Conservation (phyloP, 2,329 filamentous ascomycete species). For the Fusarium pseudoanthophilum region DNA sequence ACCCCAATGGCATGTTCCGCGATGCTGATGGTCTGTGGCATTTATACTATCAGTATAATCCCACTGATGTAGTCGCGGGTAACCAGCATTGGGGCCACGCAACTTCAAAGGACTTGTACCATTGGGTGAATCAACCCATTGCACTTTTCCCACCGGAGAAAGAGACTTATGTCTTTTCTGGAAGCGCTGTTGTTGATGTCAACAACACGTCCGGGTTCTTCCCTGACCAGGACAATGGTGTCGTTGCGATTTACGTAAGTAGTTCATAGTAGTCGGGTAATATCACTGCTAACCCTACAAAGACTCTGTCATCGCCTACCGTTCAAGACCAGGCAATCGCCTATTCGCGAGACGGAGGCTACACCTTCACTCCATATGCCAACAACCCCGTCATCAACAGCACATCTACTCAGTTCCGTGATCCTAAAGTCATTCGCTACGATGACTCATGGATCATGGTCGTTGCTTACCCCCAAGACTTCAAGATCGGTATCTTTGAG, state of each 20-base stretch:
- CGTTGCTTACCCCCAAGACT: slow-evolving; percentile 62
- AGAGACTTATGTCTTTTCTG: slow-evolving; percentile 60
- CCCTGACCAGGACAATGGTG: slow-evolving; percentile 66
- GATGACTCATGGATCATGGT: slow-evolving; percentile 67
- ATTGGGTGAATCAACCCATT: slow-evolving; percentile 73
- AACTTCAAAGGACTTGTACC: slow-evolving; percentile 69
- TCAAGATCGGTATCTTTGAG: slow-evolving; percentile 69
- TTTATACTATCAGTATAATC: slow-evolving; percentile 71
- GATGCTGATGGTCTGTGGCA: slow-evolving; percentile 69
- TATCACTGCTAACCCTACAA: background rate
- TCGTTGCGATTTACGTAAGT: slow-evolving; percentile 62
- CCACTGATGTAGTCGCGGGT: slow-evolving; percentile 57
- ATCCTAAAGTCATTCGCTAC: slow-evolving; percentile 73
- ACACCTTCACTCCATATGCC: slow-evolving; percentile 68
- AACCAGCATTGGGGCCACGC: slow-evolving; percentile 76
- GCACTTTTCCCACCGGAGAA: slow-evolving; percentile 64
- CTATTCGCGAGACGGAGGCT: slow-evolving; percentile 70
- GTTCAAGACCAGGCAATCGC: slow-evolving; percentile 68
- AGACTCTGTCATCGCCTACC: slow-evolving; percentile 39
- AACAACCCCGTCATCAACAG: slow-evolving; percentile 70
- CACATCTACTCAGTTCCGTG: slow-evolving; percentile 67
- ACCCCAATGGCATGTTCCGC: slow-evolving; percentile 72
- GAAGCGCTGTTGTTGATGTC: slow-evolving; percentile 67
- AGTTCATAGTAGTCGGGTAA: rapidly evolving
- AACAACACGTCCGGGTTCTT: slow-evolving; percentile 77